Evolutionary conservation across 2,329 filamentous ascomycete genomes (phyloP), one percentile per base, ranked within the genome.

Genomic region (Sphaerostilbella broomeana): DNA sequence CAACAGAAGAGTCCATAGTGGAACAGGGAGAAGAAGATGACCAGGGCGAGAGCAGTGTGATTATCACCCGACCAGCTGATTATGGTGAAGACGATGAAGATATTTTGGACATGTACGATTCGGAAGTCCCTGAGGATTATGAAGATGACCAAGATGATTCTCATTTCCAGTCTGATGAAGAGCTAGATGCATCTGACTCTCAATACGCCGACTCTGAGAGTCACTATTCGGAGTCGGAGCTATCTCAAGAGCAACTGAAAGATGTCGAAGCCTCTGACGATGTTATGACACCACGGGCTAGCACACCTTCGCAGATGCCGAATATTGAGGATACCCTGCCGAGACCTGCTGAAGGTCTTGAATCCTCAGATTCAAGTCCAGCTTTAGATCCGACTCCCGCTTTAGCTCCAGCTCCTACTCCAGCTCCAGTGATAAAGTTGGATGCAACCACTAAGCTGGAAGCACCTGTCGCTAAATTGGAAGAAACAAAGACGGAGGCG

Each of bases 1-100:
- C 86, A 24, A 82, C 87, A 11, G 90, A 95, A 61, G 79, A 79
- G 48, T 76, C 73, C 2, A 67, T 77, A 26, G 58, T 78, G 28
- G 70, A 74, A n/a, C n/a, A n/a, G n/a, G n/a, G n/a, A n/a, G 74
- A 78, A 24, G 61, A 63, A 7, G 58, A 70, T 10, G 62, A 68
- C 3, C 63, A 69, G 18, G 63, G 72, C 26, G 38, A 73, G 28
- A 71, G 68, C 18, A 80, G 79, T 43, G 72, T 83, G 38, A 71
- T 83, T 33, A 79, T 89, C 54, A 86, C 83, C 51, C 69, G 79
- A 27, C 72, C 82, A 53, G 67, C 70, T 19, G 75, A 81, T 17
- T 73, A 81, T 32, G 69, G 81, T 17, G 73, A 81, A 31, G 69
- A 75, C 19, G 72, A 75, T 9, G 65, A 73, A 11, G 80, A 86